Evolutionary conservation across 805 yeast species (phyloP), one percentile per base, ranked within the genome.

Genomic region (Candida xyloterini): DNA sequence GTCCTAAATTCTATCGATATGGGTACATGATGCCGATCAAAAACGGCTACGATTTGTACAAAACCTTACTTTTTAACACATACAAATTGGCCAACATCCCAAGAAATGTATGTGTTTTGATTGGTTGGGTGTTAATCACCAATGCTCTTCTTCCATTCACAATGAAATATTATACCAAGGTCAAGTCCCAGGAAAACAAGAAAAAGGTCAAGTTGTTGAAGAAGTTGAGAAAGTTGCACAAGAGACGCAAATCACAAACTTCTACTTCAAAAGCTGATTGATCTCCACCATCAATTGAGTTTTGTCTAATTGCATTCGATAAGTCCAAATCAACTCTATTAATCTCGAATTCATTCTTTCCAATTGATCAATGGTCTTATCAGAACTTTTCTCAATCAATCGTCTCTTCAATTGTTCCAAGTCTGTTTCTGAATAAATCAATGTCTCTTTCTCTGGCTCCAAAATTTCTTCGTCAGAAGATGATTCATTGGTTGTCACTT

Each of bases 281-380:
- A 73, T 53, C 33, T 59, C 61, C 3, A 51, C 47, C 20, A 74
- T 49, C 5, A 77, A 64, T 2, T 39, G 44, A 1, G 62, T 50
- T 47, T 73, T 75, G 49, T 76, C 73, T 64, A 74, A 62, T 3
- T 64, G 60, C 30, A 66, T 56, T 35, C 93, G 70, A 47, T 78
- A 77, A 7, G 67, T 62, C 95, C 95, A 91, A 6, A 85, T 70
- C 11, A 80, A 66, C 33, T 83, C 89, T 66, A 85, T 77, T 34
- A 89, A 53, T 31, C 70, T 68, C 3, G 96, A 80, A 65, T 81
- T 81, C 18, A 83, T 51, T 34, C 73, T 74, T 56, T 84, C 90
- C 14, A 79, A 60, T 32, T 67, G 55, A 34, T 82, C 89, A 7
- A 82, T 66, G 1, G 73, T 61, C 35, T 61, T 60, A 10, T 53